Evolutionary conservation across 2,329 filamentous ascomycete genomes (phyloP).

Genomic region (Hypoxylon sp.): DNA sequence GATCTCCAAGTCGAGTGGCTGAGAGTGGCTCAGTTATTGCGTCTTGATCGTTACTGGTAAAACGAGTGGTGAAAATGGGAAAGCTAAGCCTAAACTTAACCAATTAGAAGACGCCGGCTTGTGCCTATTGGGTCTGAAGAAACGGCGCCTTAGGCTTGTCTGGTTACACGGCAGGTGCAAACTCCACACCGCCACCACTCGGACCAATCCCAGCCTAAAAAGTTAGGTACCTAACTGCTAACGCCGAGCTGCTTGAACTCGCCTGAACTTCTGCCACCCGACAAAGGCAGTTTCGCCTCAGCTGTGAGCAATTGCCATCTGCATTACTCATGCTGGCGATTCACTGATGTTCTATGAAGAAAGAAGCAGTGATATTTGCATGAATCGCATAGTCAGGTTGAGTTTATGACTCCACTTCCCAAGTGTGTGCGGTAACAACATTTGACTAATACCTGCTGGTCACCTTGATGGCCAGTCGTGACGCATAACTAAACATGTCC

Average conservation of each 20-base stretch:
- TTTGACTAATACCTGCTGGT: background rate
- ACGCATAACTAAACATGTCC: background rate
- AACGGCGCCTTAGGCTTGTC: slow-evolving; percentile 34
- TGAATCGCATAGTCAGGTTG: too few relatives aligned
- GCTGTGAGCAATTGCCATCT: slow-evolving; percentile 24
- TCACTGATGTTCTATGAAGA: background rate
- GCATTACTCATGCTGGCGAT: slow-evolving; percentile 33
- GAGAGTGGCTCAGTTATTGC: slow-evolving; percentile 33
- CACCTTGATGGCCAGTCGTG: slow-evolving; percentile 16
- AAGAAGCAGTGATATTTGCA: background rate
- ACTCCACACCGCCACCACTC: slow-evolving; percentile 25
- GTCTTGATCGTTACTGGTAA: slow-evolving; percentile 7
- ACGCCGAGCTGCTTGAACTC: background rate
- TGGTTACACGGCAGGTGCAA: slow-evolving; percentile 14
- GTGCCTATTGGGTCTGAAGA: slow-evolving; percentile 32
- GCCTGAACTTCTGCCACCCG: slow-evolving; percentile 1
- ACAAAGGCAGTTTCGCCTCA: slow-evolving; percentile 14
- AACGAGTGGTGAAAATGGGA: slow-evolving; percentile 21
- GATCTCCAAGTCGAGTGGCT: slow-evolving; percentile 31
- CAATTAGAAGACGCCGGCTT: slow-evolving; percentile 21
- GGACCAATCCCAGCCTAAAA: slow-evolving; percentile 9
- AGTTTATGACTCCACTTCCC: too few relatives aligned
- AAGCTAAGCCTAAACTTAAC: slow-evolving; percentile 7
- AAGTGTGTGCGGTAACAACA: background rate
- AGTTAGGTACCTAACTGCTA: background rate